Evolutionary conservation across 257 asterid genomes (phyloP).

Genomic region (Solanum etuberosum): DNA sequence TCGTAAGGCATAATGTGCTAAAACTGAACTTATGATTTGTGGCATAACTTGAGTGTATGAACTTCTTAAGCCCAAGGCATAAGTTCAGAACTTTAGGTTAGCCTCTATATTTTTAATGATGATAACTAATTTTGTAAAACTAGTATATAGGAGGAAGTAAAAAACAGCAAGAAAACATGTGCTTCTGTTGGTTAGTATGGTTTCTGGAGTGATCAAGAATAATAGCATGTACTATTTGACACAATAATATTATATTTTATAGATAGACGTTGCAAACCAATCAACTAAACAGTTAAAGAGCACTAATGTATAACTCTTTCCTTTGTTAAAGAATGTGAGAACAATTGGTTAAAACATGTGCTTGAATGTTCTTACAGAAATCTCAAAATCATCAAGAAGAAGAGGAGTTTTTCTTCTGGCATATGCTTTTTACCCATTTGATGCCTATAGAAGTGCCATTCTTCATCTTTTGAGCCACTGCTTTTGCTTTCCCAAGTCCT

Average conservation of each 20-base stretch:
- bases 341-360: background rate
- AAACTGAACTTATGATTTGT: no score
- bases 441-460: slow-evolving; percentile 41
- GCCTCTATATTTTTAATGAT: no score
- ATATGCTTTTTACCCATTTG: slow-evolving; percentile 67
- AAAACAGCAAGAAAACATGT: no score
- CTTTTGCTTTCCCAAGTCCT: slow-evolving; percentile 49
- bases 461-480: slow-evolving; percentile 58
- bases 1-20: no score
- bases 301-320: background rate
- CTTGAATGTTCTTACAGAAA: background rate
- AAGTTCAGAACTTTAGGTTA: no score
- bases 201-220: background rate
- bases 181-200: background rate
- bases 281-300: background rate
- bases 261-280: background rate
- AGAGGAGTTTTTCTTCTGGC: slow-evolving; percentile 45
- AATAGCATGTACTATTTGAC: background rate
- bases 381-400: background rate
- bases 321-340: background rate
- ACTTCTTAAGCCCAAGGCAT: no score
- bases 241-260: background rate
- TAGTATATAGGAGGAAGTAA: no score
- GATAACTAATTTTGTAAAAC: no score
- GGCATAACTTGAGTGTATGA: no score